These are phyloP conservation scores for Coniochaeta sp. DNA, from an alignment of 2,329 filamentous ascomycete species.

Conservation along the genomic window DNA sequence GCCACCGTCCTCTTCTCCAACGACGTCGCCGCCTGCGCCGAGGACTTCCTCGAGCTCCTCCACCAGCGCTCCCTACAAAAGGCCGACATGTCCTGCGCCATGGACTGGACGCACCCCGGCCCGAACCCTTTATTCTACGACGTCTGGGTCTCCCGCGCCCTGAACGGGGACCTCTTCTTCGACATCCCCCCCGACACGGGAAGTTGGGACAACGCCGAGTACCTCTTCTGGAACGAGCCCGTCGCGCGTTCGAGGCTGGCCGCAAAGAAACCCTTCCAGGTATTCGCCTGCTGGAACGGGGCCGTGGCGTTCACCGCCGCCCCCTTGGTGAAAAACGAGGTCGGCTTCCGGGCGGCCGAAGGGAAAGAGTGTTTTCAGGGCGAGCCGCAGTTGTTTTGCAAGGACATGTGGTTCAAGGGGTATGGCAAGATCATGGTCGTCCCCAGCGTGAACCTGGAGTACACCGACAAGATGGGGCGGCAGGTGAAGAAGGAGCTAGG, in stretches of 20 bases:
- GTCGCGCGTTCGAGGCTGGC: constrained; percentile 23
- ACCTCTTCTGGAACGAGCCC: constrained; percentile 41
- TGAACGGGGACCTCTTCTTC: constrained; percentile 44
- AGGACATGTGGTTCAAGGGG: constrained; percentile 30
- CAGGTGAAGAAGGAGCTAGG: constrained; percentile 44
- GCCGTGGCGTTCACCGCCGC: constrained; percentile 16
- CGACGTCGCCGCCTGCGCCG: constrained; percentile 38
- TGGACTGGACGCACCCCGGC: constrained; percentile 42
- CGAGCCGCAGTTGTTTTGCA: constrained; percentile 32
- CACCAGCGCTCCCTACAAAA: constrained; percentile 31
- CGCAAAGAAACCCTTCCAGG: constrained; percentile 37
- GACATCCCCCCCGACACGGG: constrained; percentile 34
- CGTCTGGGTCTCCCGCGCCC: constrained; percentile 40
- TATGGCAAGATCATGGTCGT: constrained; percentile 31
- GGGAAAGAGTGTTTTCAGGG: constrained; percentile 29
- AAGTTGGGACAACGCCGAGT: constrained; percentile 34
- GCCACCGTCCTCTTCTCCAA: constrained; percentile 41
- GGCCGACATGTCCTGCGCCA: constrained; percentile 42
- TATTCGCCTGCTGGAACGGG: constrained; percentile 52
- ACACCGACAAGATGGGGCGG: constrained; percentile 28
- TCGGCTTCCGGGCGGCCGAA: background rate
- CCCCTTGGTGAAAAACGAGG: constrained; percentile 1
- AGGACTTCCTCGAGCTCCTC: constrained; percentile 45
- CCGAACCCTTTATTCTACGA: constrained; percentile 43
- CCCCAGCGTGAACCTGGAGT: constrained; percentile 34